Evolutionary conservation across 495 filamentous ascomycete genomes (phyloP), one percentile per base, ranked within the genome.

Genomic region (Friedmanniomyces simplex): DNA sequence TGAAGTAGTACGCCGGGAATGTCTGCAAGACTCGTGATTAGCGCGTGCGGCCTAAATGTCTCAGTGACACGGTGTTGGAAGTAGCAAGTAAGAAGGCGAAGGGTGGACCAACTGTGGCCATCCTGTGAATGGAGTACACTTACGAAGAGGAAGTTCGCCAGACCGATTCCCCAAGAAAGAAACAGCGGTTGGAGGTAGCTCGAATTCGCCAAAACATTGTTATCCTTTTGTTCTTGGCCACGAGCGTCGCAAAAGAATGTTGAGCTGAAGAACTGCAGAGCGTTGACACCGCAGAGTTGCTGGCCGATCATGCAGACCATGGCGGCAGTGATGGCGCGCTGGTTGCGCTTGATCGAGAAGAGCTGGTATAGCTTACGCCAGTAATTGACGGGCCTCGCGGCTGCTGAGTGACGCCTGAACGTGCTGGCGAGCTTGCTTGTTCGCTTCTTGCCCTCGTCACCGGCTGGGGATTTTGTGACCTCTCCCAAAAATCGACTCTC

Each of bases 231-330:
- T 13, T 41, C 24, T n/a, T 20, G 30, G 16, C 21, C 26, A 20
- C 28, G 56, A 20, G 56, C 56, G 22, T 54, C 32, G 52, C 37
- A 55, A 39, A 59, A 65, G 36, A 62, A 28, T 6, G 63, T 59
- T 10, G 46, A 56, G 3, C 55, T 59, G 25, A 60, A 59, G 26
- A 65, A 62, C 14, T 45, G 16, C 13, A 62, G 16, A 20, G 54
- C 30, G 50, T 54, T 54, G 32, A 65, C 85, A 58, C 86, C 86
- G 20, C 52, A 61, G 25, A 60, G 30, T 34, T 94, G 88, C 64
- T 84, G 80, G 1, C 77, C 81, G 60, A 87, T 76, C 79, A 88
- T 88, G 47, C 87, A 83, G 1, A 78, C 72, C 54, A 74, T 75
- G 1, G 79, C 81, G 22, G 84, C 83, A 26, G 81, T 72, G 14